These are phyloP conservation scores for Torrubiellomyces zombiae DNA, from an alignment of 2,329 filamentous ascomycete species.

Conservation along the genomic window DNA sequence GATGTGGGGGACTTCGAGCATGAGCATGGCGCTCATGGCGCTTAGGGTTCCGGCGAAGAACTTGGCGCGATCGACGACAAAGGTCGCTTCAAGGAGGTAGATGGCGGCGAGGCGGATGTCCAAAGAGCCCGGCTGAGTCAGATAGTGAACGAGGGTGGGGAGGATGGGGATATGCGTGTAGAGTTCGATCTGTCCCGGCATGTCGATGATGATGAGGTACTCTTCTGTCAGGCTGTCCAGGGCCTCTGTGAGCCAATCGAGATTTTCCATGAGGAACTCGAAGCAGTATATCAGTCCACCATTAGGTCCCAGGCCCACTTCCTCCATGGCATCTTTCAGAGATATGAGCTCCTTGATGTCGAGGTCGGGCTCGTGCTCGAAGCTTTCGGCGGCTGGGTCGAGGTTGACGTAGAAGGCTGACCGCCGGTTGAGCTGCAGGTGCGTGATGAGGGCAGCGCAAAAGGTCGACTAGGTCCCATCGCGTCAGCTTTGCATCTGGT, in stretches of 20 bases:
- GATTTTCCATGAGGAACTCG: constrained; percentile 86
- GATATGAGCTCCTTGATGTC: constrained; percentile 93
- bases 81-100: constrained; percentile 89
- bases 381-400: constrained; percentile 85
- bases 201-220: constrained; percentile 94
- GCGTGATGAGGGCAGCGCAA: constrained; percentile 81
- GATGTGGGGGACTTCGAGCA: constrained; percentile 92
- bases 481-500: no score
- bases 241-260: constrained; percentile 77
- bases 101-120: constrained; percentile 87
- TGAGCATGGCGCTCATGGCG: constrained; percentile 97
- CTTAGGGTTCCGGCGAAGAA: constrained; percentile 92
- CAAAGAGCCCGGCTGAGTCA: constrained; percentile 62
- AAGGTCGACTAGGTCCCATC: constrained; percentile 56
- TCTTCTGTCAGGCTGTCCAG: constrained; percentile 81
- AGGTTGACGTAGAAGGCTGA: constrained; percentile 97
- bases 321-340: constrained; percentile 91
- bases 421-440: constrained; percentile 78
- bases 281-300: constrained; percentile 93
- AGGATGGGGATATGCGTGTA: constrained; percentile 95
- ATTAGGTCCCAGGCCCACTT: constrained; percentile 78
- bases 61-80: constrained; percentile 88
- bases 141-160: constrained; percentile 64
- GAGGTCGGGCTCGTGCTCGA: constrained; percentile 80
- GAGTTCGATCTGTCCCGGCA: constrained; percentile 96